Evolutionary conservation across 768 basidiomycete species (phyloP), one percentile per base, ranked within the genome.

Genomic region (Tephrocybe sp.): DNA sequence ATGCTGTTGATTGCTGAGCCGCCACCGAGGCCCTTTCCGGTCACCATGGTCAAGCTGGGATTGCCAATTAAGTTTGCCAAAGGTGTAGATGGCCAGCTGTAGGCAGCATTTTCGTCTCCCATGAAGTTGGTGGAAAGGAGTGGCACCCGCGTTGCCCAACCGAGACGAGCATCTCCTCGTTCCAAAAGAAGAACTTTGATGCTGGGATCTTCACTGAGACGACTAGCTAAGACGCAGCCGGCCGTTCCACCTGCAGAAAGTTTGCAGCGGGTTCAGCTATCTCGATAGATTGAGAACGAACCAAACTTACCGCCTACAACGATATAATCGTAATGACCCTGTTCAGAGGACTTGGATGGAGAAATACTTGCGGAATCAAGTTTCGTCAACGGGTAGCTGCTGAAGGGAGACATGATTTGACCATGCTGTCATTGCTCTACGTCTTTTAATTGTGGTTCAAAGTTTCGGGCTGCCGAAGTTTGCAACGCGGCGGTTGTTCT

Each of bases 21-120:
- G 8, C 66, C 66, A 8, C 65, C 66, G 7, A 69, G 58, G 11
- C 55, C 63, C 28, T 62, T 59, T 11, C 62, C 64, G 5, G 51
- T 58, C 6, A 59, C 53, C 25, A 64, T 16, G 28, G 19, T 52
- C 39, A 52, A 41, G 31, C 22, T 35, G 7, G 39, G 45, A 37
- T 18, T 31, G 15, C 32, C 31, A 9, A 24, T 52, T 1, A 52
- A 12, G 11, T 28, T 47, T n/a, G 21, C 9, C 39, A 52, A 15
- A 18, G 51, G 51, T 18, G 31, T 24, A 36, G 51, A 52, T 22
- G 38, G 31, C 44, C 45, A 47, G 9, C 22, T 39, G 5, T 46
- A 46, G 13, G 39, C 51, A 9, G 39, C 39, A n/a, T 38, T 22
- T 18, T 47, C 38, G 38, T 46, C 51, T 7, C 44, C 39, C 44